A percentile compares a stretch with the other conserved stretches of the same genome.
These are phyloP conservation scores for Symbiodinium pilosum DNA, from an alignment of 73 alveolate genomes.

Conservation along the genomic window DNA sequence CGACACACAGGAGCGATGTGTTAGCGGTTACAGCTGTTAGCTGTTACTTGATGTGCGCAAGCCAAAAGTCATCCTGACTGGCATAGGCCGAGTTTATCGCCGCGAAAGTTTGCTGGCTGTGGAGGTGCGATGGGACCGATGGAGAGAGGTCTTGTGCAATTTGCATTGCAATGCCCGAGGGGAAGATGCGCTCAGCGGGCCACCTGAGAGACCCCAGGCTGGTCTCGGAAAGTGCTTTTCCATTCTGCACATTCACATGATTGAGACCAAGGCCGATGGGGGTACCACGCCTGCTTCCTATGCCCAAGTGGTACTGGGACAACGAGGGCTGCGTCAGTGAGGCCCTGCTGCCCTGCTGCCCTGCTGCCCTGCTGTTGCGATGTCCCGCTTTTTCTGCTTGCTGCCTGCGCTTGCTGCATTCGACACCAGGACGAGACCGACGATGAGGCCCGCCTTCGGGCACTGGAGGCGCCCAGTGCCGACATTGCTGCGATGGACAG, in stretches of 20 bases:
- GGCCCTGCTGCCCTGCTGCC: neutral
- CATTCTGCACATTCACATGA: no score
- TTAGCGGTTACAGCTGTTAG: no score
- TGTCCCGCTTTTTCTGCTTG: neutral
- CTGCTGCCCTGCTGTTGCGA: neutral
- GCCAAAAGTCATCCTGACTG: no score
- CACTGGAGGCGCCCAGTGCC: neutral
- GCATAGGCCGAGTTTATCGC: neutral
- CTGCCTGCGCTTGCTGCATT: no score
- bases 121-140: neutral
- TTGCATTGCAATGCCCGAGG: neutral
- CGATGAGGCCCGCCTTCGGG: constrained; percentile 9
- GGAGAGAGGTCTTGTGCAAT: no score
- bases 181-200: neutral
- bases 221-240: no score
- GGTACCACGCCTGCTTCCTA: neutral
- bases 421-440: neutral
- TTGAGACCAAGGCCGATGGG: neutral
- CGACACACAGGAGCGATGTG: neutral
- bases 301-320: constrained; percentile 24
- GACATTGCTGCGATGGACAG: no score
- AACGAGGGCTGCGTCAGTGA: constrained; percentile 8
- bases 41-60: no score
- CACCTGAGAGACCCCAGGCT: neutral
- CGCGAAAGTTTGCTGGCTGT: neutral